Evolutionary conservation across 495 filamentous ascomycete genomes (phyloP).

Genomic region (Talaromyces wortmannii): DNA sequence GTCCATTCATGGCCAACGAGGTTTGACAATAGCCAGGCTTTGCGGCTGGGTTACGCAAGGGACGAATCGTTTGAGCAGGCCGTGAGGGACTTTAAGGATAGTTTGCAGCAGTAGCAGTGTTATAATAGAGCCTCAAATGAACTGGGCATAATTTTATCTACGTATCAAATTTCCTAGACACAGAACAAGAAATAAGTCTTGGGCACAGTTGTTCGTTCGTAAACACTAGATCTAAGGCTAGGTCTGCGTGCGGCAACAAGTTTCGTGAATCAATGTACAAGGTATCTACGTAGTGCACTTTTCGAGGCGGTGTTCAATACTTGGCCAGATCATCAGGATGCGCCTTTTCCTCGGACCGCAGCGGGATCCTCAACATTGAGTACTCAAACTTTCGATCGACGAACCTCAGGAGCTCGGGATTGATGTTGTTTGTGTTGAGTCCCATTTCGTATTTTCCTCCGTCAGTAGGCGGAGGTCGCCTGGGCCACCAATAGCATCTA

Average conservation of each 20-base stretch:
- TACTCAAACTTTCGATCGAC: slow-evolving; percentile 9
- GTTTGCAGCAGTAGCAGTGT: slow-evolving; percentile 7
- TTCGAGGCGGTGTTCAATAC: too few species aligned
- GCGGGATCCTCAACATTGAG: slow-evolving; percentile 3
- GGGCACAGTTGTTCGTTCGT: too few species aligned
- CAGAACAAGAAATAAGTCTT: too few species aligned
- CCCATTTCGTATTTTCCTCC: slow-evolving; percentile 7
- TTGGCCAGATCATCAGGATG: slow-evolving; percentile 11
- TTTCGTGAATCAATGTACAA: too few species aligned
- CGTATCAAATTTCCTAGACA: too few species aligned
- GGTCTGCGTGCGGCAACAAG: too few species aligned
- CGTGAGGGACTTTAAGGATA: slow-evolving; percentile 44
- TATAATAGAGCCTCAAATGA: slow-evolving; percentile 5
- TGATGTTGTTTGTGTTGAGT: slow-evolving; percentile 10
- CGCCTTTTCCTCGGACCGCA: slow-evolving; percentile 7
- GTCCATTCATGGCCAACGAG: slow-evolving; percentile 62
- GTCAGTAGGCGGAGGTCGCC: slow-evolving; percentile 7
- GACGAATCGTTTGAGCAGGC: slow-evolving; percentile 51
- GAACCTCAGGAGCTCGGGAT: slow-evolving; percentile 5
- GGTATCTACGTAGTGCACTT: too few species aligned
- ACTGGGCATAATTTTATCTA: background rate
- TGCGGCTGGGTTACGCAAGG: slow-evolving; percentile 49
- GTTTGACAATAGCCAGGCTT: slow-evolving; percentile 53
- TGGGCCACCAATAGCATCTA: slow-evolving; percentile 13
- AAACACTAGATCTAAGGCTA: too few species aligned